Conservation (phyloP, 2,329 filamentous ascomycete genomes). For the Diaporthe citri region DNA sequence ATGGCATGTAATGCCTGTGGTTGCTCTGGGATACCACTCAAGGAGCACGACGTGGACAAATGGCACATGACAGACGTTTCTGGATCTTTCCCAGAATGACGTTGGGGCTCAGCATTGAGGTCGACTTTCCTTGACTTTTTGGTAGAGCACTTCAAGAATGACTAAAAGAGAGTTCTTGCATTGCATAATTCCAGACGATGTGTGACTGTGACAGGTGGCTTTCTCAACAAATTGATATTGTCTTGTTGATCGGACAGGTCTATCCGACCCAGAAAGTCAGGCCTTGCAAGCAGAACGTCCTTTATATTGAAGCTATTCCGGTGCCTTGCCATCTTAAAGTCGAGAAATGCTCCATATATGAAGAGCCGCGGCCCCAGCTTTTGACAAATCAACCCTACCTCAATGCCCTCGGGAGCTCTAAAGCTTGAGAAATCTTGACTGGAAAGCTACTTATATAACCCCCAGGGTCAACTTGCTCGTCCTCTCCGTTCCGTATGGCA, state of each 20-base stretch:
- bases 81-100: neutral
- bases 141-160: too few relatives aligned
- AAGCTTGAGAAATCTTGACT: neutral
- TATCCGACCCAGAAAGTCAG: too few relatives aligned
- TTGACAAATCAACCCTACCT: neutral
- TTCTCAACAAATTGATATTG: too few relatives aligned
- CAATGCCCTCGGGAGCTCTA: neutral
- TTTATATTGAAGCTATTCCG: too few relatives aligned
- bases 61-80: neutral
- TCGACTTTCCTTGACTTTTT: neutral
- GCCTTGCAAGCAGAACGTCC: too few relatives aligned
- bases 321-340: too few relatives aligned
- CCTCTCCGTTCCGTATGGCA: neutral
- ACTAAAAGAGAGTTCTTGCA: too few relatives aligned
- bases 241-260: too few relatives aligned
- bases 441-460: neutral
- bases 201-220: too few relatives aligned
- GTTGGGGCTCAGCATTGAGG: neutral
- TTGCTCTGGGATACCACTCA: neutral
- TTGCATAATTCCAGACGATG: fast-evolving
- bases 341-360: fast-evolving
- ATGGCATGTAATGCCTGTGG: neutral
- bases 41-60: neutral
- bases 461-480: neutral
- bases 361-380: too few relatives aligned